Percentiles rank a stretch among this genome's conserved stretches.
phyloP scores from a whole-genome alignment of 805 yeast species.

The Teunomyces stri region DNA sequence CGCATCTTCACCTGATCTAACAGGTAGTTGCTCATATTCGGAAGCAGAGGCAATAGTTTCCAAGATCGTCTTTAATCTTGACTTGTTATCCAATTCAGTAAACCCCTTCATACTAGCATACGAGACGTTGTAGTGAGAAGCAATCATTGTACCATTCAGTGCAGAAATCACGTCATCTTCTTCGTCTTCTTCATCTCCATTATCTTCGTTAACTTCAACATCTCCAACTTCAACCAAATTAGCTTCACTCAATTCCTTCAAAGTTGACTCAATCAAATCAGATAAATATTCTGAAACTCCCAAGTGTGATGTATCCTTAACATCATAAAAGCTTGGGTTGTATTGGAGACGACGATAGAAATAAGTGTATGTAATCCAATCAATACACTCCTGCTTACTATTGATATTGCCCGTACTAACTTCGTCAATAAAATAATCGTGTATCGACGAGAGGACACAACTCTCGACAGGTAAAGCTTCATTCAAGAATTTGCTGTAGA shows the following conservation, averaged over 20 bases:
- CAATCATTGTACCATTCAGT: constrained; percentile 67
- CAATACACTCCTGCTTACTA: constrained; percentile 80
- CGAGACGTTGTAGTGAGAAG: constrained; percentile 68
- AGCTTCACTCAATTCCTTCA: constrained; percentile 60
- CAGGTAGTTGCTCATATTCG: constrained; percentile 67
- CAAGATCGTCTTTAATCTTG: constrained; percentile 59
- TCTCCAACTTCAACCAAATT: constrained; percentile 60
- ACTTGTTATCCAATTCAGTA: constrained; percentile 48
- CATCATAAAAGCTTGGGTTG: constrained; percentile 90
- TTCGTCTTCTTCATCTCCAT: constrained; percentile 38
- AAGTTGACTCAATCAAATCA: constrained; percentile 70
- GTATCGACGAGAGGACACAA: constrained; percentile 52
- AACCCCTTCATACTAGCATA: constrained; percentile 67
- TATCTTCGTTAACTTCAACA: constrained; percentile 32
- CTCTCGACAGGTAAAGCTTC: constrained; percentile 87
- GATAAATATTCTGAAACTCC: constrained; percentile 83
- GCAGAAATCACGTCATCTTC: constrained; percentile 50
- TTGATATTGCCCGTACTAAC: constrained; percentile 63
- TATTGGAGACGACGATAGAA: constrained; percentile 76
- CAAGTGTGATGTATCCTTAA: constrained; percentile 55
- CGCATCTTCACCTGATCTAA: constrained; percentile 59
- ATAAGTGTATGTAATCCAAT: constrained; percentile 83
- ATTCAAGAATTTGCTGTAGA: constrained; percentile 66
- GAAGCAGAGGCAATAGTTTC: constrained; percentile 64
- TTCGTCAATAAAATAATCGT: constrained; percentile 71